A percentile compares a stretch with the other conserved stretches of the same genome.
Conservation (phyloP, 2,329 filamentous ascomycete species). For the Hypoxylon sp. region DNA sequence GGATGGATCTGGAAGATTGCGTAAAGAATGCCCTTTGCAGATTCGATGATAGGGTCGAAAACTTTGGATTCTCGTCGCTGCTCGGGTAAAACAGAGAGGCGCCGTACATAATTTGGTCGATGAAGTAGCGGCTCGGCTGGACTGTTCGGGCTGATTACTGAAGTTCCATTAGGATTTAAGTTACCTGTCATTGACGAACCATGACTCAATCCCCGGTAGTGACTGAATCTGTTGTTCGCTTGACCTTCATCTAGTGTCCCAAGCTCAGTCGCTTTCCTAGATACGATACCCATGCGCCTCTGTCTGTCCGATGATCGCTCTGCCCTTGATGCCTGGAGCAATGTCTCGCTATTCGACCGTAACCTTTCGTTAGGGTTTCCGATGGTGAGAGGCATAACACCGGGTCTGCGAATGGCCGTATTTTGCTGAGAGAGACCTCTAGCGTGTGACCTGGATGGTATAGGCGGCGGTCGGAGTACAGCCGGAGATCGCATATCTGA, state of each 20-base stretch:
- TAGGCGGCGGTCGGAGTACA: constrained; percentile 77
- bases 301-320: constrained; percentile 70
- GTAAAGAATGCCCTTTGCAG: constrained; percentile 76
- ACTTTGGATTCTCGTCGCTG: constrained; percentile 73
- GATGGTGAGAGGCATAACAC: constrained; percentile 78
- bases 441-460: constrained; percentile 85
- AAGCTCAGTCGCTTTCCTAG: constrained; percentile 72
- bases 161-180: constrained; percentile 53
- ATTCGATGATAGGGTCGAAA: constrained; percentile 73
- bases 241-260: constrained; percentile 74
- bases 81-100: constrained; percentile 74
- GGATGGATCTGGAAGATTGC: constrained; percentile 78
- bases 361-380: constrained; percentile 78
- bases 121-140: constrained; percentile 71
- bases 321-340: constrained; percentile 64
- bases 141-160: constrained; percentile 69
- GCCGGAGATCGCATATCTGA: constrained; percentile 78
- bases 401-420: constrained; percentile 75
- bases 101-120: constrained; percentile 74
- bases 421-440: constrained; percentile 80
- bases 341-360: constrained; percentile 75
- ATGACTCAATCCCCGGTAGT: constrained; percentile 76
- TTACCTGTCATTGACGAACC: constrained; percentile 76
- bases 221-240: constrained; percentile 75
- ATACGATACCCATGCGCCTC: constrained; percentile 75